Conservation (phyloP, 352 stramenopile species). For the Aphanomyces cochlioides region DNA sequence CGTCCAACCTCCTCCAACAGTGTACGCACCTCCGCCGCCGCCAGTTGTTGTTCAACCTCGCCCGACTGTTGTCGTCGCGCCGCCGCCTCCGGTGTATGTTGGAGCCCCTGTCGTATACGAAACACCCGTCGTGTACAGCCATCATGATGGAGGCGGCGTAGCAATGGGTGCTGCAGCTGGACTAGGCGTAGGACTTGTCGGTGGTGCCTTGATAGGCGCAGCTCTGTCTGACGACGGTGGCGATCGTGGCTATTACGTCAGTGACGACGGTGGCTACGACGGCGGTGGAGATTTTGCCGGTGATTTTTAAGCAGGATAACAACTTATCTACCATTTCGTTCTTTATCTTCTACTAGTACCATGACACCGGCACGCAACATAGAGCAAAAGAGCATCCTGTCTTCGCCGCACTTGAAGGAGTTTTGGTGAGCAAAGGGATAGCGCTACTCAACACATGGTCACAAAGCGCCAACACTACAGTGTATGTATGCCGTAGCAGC, state of each 20-base stretch:
- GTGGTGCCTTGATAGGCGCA: conserved; percentile 72
- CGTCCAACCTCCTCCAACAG: conserved; percentile 10
- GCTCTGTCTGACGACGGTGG: conserved; percentile 24
- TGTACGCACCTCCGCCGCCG: conserved; percentile 25
- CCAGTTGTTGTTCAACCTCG: conserved; percentile 12
- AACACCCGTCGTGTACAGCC: conserved; percentile 11
- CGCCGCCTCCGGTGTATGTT: conserved; percentile 33
- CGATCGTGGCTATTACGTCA: not conserved
- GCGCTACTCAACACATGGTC: too few relatives aligned
- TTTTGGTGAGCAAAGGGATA: too few relatives aligned
- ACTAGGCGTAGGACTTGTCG: conserved; percentile 69
- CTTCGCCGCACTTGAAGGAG: too few relatives aligned
- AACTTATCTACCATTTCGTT: too few relatives aligned
- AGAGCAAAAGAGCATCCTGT: too few relatives aligned
- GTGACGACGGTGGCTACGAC: conserved; percentile 1
- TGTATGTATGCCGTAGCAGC: too few relatives aligned
- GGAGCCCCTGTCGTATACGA: conserved; percentile 21
- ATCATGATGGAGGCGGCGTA: conserved; percentile 23
- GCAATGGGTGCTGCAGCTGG: conserved; percentile 41
- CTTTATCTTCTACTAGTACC: too few relatives aligned
- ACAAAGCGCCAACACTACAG: too few relatives aligned
- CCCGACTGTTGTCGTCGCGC: conserved; percentile 34
- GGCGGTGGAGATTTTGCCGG: not conserved
- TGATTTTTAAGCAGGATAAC: not conserved
- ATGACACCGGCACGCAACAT: too few relatives aligned